These are phyloP conservation scores for Lentinula sp. DNA, from an alignment of 768 basidiomycete genomes.

Conservation along the genomic window DNA sequence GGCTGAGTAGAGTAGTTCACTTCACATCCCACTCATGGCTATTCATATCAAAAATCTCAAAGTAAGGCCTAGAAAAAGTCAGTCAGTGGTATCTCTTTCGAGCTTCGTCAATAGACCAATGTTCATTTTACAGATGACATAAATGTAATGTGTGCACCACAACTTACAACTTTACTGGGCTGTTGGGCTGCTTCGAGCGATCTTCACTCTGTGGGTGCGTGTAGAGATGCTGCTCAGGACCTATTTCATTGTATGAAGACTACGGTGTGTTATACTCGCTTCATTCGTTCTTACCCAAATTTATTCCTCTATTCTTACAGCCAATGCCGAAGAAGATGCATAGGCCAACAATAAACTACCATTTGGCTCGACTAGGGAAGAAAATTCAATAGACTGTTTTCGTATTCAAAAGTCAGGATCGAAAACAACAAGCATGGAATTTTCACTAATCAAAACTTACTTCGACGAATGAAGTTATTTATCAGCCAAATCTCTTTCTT, in stretches of 20 bases:
- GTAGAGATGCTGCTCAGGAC: slow-evolving; percentile 51
- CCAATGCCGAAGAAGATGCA: slow-evolving; percentile 62
- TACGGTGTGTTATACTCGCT: slow-evolving; percentile 47
- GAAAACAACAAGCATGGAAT: background rate
- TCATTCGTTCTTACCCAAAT: slow-evolving; percentile 1
- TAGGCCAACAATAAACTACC: slow-evolving; percentile 82
- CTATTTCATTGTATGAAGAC: slow-evolving; percentile 84
- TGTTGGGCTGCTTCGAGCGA: slow-evolving; percentile 82
- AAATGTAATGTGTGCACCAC: slow-evolving; percentile 54
- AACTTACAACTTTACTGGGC: slow-evolving; percentile 74
- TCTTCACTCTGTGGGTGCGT: slow-evolving; percentile 44
- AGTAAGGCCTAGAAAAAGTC: slow-evolving; percentile 73
- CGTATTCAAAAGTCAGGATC: background rate
- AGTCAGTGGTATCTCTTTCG: slow-evolving; percentile 12
- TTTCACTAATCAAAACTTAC: background rate
- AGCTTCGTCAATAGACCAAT: slow-evolving; percentile 2
- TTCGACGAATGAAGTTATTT: too few relatives aligned
- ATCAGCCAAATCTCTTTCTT: background rate
- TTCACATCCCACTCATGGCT: slow-evolving; percentile 27
- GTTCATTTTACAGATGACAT: slow-evolving; percentile 28
- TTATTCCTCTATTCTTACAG: slow-evolving; percentile 28
- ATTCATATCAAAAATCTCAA: slow-evolving; percentile 79
- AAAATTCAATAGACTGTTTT: slow-evolving; percentile 52
- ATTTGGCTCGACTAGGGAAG: slow-evolving; percentile 75
- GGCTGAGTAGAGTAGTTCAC: background rate